These are phyloP conservation scores for Tulasnella sp. DNA, from an alignment of 768 basidiomycete species.

Conservation along the genomic window DNA sequence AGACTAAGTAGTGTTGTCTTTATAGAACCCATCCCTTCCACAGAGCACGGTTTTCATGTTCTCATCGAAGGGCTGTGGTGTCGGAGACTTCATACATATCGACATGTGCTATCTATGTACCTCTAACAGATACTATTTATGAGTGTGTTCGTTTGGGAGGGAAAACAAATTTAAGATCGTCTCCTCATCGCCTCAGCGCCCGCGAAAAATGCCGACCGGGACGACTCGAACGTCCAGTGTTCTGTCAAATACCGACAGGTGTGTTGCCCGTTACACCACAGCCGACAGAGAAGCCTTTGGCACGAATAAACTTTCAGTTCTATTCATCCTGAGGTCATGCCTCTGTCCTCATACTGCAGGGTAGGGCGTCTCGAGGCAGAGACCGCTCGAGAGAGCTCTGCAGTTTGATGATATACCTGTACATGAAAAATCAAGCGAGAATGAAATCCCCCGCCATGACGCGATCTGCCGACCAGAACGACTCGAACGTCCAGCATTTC, in stretches of 20 bases:
- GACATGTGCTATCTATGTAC: neutral
- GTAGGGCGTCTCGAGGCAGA: neutral
- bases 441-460: neutral
- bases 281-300: neutral
- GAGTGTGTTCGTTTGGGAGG: neutral
- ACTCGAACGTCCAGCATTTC: neutral
- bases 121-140: neutral
- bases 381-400: too few relatives aligned
- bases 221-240: slow-evolving; percentile 1
- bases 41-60: slow-evolving; percentile 1
- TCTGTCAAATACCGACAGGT: neutral
- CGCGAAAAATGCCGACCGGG: neutral
- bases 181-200: neutral
- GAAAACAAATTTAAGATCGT: neutral
- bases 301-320: neutral
- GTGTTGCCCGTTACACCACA: neutral
- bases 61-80: neutral
- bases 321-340: neutral
- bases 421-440: neutral
- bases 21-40: neutral
- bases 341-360: neutral
- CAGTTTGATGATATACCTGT: too few relatives aligned
- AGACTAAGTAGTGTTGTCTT: neutral
- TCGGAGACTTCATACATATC: slow-evolving; percentile 2
- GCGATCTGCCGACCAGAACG: neutral